A percentile compares a stretch with the other conserved stretches of the same genome.
phyloP scores from a whole-genome alignment of 2,329 filamentous ascomycete species.

The Cladophialophora carrionii region DNA sequence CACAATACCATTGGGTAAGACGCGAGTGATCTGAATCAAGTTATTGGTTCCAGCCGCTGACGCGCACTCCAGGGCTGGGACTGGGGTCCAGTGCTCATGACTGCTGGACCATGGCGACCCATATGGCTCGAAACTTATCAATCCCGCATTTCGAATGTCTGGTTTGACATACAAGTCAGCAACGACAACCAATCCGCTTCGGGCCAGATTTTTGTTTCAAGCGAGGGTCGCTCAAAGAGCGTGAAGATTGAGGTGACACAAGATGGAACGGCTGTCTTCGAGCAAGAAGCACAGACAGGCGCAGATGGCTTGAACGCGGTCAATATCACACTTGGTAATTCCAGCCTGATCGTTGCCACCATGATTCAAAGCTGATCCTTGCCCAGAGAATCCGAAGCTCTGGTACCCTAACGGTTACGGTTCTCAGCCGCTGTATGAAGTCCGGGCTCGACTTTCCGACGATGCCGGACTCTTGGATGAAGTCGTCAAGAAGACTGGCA shows the following conservation, averaged over 20 bases:
- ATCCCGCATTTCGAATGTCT: conserved; percentile 50
- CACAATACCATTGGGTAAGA: conserved; percentile 66
- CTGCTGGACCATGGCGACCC: conserved; percentile 67
- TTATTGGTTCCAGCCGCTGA: background rate
- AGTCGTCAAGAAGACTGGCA: conserved; percentile 44
- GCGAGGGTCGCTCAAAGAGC: conserved; percentile 43
- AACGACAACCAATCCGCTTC: background rate
- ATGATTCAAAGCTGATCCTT: background rate
- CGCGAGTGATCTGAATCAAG: background rate
- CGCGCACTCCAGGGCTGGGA: conserved; percentile 59
- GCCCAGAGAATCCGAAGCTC: background rate
- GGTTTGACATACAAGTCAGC: conserved; percentile 1
- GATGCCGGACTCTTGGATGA: background rate
- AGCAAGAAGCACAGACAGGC: conserved; percentile 25
- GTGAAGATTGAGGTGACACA: conserved; percentile 40
- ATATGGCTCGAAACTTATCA: conserved; percentile 67
- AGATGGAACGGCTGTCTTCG: background rate
- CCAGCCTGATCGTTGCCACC: background rate
- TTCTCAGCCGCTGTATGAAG: background rate
- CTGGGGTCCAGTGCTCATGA: conserved; percentile 67
- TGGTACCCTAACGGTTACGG: background rate
- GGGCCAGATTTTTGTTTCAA: conserved; percentile 46
- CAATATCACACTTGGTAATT: background rate
- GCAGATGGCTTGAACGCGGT: background rate
- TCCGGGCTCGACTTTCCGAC: conserved; percentile 41